These are phyloP conservation scores for Yamadazyma ubonensis DNA, from an alignment of 805 yeast genomes.

Conservation along the genomic window DNA sequence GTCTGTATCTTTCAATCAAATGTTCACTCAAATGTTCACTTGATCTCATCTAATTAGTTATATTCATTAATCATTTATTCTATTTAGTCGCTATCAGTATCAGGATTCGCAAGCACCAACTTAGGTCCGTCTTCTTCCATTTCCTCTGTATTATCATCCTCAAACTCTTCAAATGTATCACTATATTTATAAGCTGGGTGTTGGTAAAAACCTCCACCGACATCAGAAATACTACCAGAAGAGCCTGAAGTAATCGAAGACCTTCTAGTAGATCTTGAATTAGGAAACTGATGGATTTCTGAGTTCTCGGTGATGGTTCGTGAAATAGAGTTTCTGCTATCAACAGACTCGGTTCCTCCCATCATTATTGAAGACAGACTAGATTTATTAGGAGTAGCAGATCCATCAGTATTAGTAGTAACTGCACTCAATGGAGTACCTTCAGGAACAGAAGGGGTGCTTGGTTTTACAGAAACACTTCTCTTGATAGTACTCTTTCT, in stretches of 20 bases:
- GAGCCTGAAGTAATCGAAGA: slow-evolving; percentile 13
- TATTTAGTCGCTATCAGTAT: slow-evolving; percentile 38
- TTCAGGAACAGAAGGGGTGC: slow-evolving; percentile 7
- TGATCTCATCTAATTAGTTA: too few relatives aligned
- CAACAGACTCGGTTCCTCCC: slow-evolving; percentile 5
- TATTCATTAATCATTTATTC: not conserved
- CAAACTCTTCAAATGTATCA: slow-evolving; percentile 21
- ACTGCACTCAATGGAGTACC: slow-evolving; percentile 13
- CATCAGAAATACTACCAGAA: slow-evolving; percentile 17
- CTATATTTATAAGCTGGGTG: slow-evolving; percentile 36
- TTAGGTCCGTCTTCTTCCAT: slow-evolving; percentile 36
- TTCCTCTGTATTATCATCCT: slow-evolving; percentile 10
- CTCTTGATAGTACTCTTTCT: not conserved
- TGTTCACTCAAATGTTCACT: too few relatives aligned
- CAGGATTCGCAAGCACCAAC: slow-evolving; percentile 61
- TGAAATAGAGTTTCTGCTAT: slow-evolving; percentile 27
- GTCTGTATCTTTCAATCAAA: too few relatives aligned
- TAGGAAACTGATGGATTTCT: not conserved
- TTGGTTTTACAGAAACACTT: slow-evolving; percentile 10
- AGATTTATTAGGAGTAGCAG: slow-evolving; percentile 6
- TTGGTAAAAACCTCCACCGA: slow-evolving; percentile 35
- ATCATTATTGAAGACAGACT: slow-evolving; percentile 4
- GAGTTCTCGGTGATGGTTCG: slow-evolving; percentile 29
- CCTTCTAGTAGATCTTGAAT: slow-evolving; percentile 17
- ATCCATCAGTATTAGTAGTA: slow-evolving; percentile 3